phyloP scores from a whole-genome alignment of 305 asterid genomes.

The Fraxinus ornus region DNA sequence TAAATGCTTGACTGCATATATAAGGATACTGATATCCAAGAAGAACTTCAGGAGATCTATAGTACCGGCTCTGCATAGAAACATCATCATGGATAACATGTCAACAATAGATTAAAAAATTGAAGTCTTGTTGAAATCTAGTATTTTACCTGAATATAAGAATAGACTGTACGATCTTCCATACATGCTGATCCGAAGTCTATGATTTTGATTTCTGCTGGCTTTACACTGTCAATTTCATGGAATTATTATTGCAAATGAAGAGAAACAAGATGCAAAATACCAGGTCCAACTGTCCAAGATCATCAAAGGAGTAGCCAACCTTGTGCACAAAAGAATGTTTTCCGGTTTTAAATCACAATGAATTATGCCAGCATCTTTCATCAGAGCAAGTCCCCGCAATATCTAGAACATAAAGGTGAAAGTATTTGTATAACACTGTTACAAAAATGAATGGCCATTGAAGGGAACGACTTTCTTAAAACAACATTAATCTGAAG shows the following conservation, averaged over 20 bases:
- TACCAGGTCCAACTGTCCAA: constrained; percentile 20
- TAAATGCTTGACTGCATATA: constrained; percentile 20
- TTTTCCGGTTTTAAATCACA: constrained; percentile 99
- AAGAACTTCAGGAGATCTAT: constrained; percentile 98
- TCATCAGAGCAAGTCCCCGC: constrained; percentile 88
- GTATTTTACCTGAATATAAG: constrained; percentile 81
- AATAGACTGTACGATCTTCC: constrained; percentile 94
- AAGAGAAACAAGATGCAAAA: constrained; percentile 29
- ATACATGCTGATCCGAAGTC: constrained; percentile 99
- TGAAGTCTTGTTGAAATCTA: constrained; percentile 6
- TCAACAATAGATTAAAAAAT: constrained; percentile 24
- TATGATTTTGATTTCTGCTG: constrained; percentile 88
- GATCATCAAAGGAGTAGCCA: constrained; percentile 37
- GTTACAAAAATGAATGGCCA: constrained; percentile 18
- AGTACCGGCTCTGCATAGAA: constrained; percentile 90
- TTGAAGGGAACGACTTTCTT: constrained; percentile 22
- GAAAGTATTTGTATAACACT: constrained; percentile 28
- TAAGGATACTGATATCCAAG: constrained; percentile 99
- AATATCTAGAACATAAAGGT: constrained; percentile 54
- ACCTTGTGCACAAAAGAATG: constrained; percentile 93
- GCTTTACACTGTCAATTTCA: constrained; percentile 77
- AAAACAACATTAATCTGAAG: constrained; percentile 28
- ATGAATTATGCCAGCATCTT: constrained; percentile 94
- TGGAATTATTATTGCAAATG: constrained; percentile 25
- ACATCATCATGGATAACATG: constrained; percentile 20